These are phyloP conservation scores for Stentor roeselii DNA, from an alignment of 73 alveolate species.

Conservation along the genomic window DNA sequence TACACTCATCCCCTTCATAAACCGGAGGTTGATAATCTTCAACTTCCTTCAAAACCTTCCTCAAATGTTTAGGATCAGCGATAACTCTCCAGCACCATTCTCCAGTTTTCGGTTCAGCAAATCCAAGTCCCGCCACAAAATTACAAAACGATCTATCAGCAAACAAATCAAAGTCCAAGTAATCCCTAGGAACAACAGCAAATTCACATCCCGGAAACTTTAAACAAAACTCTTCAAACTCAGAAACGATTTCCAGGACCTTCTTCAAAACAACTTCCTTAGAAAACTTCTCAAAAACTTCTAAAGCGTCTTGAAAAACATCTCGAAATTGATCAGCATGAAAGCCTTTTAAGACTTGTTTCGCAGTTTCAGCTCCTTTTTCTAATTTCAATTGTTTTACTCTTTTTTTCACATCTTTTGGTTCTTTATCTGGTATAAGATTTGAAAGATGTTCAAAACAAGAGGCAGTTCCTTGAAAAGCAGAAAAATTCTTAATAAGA, in stretches of 20 bases:
- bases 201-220: constrained; percentile 7
- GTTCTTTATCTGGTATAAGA: constrained; percentile 52
- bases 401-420: constrained; percentile 57
- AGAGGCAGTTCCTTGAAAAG: constrained; percentile 46
- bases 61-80: not conserved
- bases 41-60: not conserved
- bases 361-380: constrained; percentile 54
- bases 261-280: not conserved
- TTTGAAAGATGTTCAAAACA: constrained; percentile 48
- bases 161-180: constrained; percentile 30
- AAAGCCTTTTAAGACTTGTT: not conserved
- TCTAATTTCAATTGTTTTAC: constrained; percentile 47
- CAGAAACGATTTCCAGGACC: not conserved
- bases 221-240: constrained; percentile 25
- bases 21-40: not conserved
- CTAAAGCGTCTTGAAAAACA: constrained; percentile 23
- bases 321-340: constrained; percentile 5
- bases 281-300: constrained; percentile 17
- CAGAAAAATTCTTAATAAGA: constrained; percentile 57
- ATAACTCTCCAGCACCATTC: constrained; percentile 16
- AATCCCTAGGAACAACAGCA: constrained; percentile 33
- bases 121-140: constrained; percentile 30
- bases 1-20: constrained; percentile 28
- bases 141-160: constrained; percentile 28
- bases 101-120: constrained; percentile 25